Conservation (phyloP, 805 yeast genomes). For the Teunomyces tritomae region DNA sequence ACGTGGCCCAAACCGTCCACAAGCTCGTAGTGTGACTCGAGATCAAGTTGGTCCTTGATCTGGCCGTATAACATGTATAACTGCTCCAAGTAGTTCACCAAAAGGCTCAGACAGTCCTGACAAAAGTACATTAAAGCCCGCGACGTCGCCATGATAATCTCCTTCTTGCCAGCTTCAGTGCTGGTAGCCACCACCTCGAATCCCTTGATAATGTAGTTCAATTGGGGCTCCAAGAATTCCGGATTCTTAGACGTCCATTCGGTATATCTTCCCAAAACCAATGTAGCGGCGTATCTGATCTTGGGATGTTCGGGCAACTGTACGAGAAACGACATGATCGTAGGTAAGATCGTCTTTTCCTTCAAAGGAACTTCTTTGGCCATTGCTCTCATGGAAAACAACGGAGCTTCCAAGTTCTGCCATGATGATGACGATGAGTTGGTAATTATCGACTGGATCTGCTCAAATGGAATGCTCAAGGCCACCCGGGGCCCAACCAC, state of each 20-base stretch:
- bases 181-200: conserved; percentile 32
- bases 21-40: conserved; percentile 70
- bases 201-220: conserved; percentile 80
- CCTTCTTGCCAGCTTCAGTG: conserved; percentile 22
- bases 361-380: conserved; percentile 78
- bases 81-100: conserved; percentile 70
- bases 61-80: conserved; percentile 68
- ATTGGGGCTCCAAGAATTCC: conserved; percentile 73
- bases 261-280: conserved; percentile 93
- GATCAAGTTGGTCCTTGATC: conserved; percentile 52
- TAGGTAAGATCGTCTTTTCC: conserved; percentile 69
- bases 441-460: conserved; percentile 45
- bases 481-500: conserved; percentile 79
- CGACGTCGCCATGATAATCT: conserved; percentile 80
- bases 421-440: conserved; percentile 46
- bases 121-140: conserved; percentile 93
- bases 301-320: conserved; percentile 82
- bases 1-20: conserved; percentile 90
- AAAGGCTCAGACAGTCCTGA: conserved; percentile 74
- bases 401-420: conserved; percentile 89
- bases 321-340: conserved; percentile 65
- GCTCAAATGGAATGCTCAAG: conserved; percentile 64
- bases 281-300: conserved; percentile 86
- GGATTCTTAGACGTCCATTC: conserved; percentile 93
- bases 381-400: conserved; percentile 89